Percentiles rank a stretch among this genome's conserved stretches.
phyloP scores from a whole-genome alignment of 192 early-diverging fungal species.

The Mortierella hygrophila region DNA sequence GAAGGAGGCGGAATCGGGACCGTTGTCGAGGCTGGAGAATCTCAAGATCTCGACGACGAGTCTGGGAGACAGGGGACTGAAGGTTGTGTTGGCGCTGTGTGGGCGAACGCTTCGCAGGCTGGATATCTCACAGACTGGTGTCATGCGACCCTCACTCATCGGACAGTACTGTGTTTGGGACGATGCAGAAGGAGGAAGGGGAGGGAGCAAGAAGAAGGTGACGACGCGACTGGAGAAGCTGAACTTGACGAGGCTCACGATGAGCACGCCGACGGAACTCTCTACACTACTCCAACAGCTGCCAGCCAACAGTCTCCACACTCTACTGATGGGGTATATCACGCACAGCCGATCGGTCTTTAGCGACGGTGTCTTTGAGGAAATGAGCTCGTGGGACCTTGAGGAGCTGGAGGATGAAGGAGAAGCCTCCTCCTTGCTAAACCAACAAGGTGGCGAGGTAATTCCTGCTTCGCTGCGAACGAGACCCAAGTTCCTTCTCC shows the following conservation, averaged over 20 bases:
- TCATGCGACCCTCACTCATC: slow-evolving; percentile 10
- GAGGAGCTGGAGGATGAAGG: background rate
- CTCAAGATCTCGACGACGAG: slow-evolving; percentile 42
- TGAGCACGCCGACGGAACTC: slow-evolving; percentile 18
- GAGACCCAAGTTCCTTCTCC: slow-evolving; percentile 11
- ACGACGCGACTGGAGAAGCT: slow-evolving; percentile 34
- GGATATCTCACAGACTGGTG: slow-evolving; percentile 34
- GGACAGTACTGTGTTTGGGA: slow-evolving; percentile 32
- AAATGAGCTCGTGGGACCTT: background rate
- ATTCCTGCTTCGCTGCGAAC: background rate
- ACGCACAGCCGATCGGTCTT: background rate
- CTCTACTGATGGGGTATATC: slow-evolving; percentile 35
- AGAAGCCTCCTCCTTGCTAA: background rate
- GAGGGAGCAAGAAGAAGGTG: background rate
- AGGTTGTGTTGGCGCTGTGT: slow-evolving; percentile 31
- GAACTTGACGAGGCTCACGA: slow-evolving; percentile 38
- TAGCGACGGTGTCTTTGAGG: background rate
- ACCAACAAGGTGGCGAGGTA: background rate
- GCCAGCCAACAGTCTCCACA: slow-evolving; percentile 35
- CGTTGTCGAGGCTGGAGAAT: slow-evolving; percentile 20
- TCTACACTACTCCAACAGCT: slow-evolving; percentile 13
- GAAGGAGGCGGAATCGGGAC: background rate
- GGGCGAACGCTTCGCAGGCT: slow-evolving; percentile 20
- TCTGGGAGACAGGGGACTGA: slow-evolving; percentile 40
- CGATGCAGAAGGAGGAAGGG: background rate